Evolutionary conservation across 2,329 filamentous ascomycete genomes (phyloP), one percentile per base, ranked within the genome.

Genomic region (Epichloe glyceriae): DNA sequence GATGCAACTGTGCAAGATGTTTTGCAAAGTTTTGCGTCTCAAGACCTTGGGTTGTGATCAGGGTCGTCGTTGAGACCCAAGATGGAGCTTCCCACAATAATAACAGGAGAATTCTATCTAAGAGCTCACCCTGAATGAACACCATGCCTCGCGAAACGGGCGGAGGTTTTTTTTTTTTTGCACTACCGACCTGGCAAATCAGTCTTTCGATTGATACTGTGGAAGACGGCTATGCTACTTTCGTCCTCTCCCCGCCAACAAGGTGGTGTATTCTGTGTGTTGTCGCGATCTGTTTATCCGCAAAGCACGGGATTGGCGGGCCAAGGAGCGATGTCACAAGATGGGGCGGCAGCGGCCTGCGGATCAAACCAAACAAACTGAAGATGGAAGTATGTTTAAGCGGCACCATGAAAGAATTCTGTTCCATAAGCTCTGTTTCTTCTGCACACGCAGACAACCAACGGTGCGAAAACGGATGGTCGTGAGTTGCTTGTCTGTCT

Each of bases 61-160:
- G 8, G 19, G 30, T 43, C 41, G 26, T 52, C 26, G 41, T 38
- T 43, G 50, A 46, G 26, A 30, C 50, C 42, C 47, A 42, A 50
- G n/a, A 10, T 22, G 30, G 47, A 43, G 47, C 42, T 42, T 44
- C n/a, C 26, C 20, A 45, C 42, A 49, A 49, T 17, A 14, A 46
- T 19, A 42, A 46, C n/a, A 42, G 22, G 33, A 12, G 37, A 39
- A n/a, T 6, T 26, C 8, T 12, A 26, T 7, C 26, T 30, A 19
- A 14, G 20, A 39, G 38, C 50, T 43, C 20, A 51, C 50, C 50
- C 42, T 26, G 38, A 42, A 14, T 6, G 19, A 51, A 35, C 17
- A 47, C 50, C 50, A 51, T 51, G 45, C 44, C 39, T 43, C 15
- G 26, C 39, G n/a, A 19, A 17, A 20, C 26, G 39, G 45, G 38